Evolutionary conservation across 2,329 filamentous ascomycete species (phyloP), one percentile per base, ranked within the genome.

Genomic region (Cladosporium sp.): DNA sequence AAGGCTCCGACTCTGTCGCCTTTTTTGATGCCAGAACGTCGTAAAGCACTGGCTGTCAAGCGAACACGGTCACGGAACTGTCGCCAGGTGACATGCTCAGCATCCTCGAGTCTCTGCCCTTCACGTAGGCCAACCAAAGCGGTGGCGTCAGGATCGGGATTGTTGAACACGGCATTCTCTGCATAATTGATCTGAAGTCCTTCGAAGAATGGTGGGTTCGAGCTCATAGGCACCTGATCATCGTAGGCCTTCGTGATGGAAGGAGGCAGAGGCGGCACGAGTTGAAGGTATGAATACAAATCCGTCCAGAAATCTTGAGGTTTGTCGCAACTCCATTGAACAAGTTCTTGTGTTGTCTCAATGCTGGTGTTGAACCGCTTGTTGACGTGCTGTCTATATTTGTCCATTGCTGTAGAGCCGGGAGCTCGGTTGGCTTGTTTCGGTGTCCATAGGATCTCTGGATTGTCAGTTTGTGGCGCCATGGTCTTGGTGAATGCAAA

Each of bases 241-340:
- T 74, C 67, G 58, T 71, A 74, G 10, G 72, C 72, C 46, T 60
- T 62, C 6, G 56, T 68, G 16, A 62, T 60, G 1, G 53, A 61
- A 16, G 57, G 48, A n/a, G 69, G 68, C 3, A 72, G 56, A 10
- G 56, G 33, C 1, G 72, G 70, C 7, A 61, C 61, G n/a, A 74
- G 59, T 8, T 63, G 61, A 1, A 70, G 64, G 52, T 70, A 72
- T 10, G 59, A 46, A 54, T 73, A 72, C n/a, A 74, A 59, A 56
- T 73, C 68, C 19, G 68, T 64, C 72, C 72, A 74, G 55, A 74
- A 74, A 9, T 70, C 63, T 44, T 74, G 71, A 4, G 69, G 63
- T n/a, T 68, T 61, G 1, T 62, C 55, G 5, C 72, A 66, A 22
- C 65, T 69, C 72, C 72, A 74, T 56, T 56, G 60, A 19, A 73